Base-by-base conservation (phyloP, 2,329 filamentous ascomycete genomes). In the Phialemonium atrogriseum region DNA sequence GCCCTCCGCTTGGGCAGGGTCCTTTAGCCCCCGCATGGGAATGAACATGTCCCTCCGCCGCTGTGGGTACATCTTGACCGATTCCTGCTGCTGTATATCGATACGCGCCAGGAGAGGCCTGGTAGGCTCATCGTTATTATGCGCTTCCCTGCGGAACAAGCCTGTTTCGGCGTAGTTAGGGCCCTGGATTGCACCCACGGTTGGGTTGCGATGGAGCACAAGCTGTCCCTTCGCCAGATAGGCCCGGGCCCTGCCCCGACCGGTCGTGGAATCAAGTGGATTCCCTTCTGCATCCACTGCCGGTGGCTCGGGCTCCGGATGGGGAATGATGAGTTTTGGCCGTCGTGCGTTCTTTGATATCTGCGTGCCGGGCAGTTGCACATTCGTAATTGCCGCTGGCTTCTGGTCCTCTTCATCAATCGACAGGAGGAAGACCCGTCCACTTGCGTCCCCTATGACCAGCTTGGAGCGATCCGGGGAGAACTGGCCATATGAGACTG, bases 391-490 rank as follows among this genome's bases (percentile, higher is more conserved):
- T 1, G 49, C 40, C 8, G 51, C 43, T 0, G 50, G 46, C 14
- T 55, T 54, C 19, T 64, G 57, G 9, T 62, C 59, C 2, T 52
- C 49, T 12, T 66, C 57, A 34, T 73, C 61, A 4, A 68, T 47
- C 0, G 65, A 67, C 3, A 79, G 47, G 1, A 79, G 43, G 36
- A 71, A 76, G 0, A 80, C 61, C 6, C 72, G 67, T 1, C 76
- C 76, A 3, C 68, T 76, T 0, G 71, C 72, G 45, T 80, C 76
- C 12, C 76, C 76, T 9, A 80, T 55, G 2, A 71, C 59, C 2
- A 80, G 58, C 39, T 64, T 68, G 2, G 67, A 62, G 20, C 56
- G 59, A 43, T 78, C 68, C 0, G 67, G 66, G 0, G 72, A 77
- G 37, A 80, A 80, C 3, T 63, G 60, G 1, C 76, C 76, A 35